phyloP scores from a whole-genome alignment of 345 rosid genomes.

The Salix dunnii region DNA sequence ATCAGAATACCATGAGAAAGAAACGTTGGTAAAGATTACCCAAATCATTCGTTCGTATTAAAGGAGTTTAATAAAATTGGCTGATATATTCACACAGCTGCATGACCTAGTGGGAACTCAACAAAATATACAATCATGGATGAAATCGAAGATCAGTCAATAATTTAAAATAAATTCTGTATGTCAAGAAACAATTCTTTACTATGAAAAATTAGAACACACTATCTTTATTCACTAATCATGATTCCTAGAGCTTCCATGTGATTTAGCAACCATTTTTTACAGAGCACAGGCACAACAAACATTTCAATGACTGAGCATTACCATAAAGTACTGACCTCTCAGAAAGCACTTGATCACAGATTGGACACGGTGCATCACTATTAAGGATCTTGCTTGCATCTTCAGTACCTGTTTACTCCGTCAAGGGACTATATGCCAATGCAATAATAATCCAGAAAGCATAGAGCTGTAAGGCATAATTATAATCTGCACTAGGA shows the following conservation, averaged over 20 bases:
- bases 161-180: not conserved
- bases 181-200: not conserved
- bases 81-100: not conserved
- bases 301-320: conserved; percentile 2
- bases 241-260: not conserved
- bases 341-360: conserved; percentile 95
- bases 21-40: not conserved
- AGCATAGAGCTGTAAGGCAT: not conserved
- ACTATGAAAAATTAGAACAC: not conserved
- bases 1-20: not conserved
- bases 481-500: conserved; percentile 29
- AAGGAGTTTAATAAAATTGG: not conserved
- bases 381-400: conserved; percentile 81
- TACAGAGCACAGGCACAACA: not conserved
- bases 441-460: conserved; percentile 7
- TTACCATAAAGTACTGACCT: conserved; percentile 38
- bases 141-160: too few species aligned
- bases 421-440: conserved; percentile 40
- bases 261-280: not conserved
- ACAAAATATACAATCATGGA: too few species aligned
- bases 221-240: not conserved
- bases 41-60: not conserved
- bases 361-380: conserved; percentile 88
- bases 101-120: too few species aligned
- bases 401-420: conserved; percentile 74